Evolutionary conservation across 768 basidiomycete species (phyloP), one percentile per base, ranked within the genome.

Genomic region (Daedaleopsis nitida): DNA sequence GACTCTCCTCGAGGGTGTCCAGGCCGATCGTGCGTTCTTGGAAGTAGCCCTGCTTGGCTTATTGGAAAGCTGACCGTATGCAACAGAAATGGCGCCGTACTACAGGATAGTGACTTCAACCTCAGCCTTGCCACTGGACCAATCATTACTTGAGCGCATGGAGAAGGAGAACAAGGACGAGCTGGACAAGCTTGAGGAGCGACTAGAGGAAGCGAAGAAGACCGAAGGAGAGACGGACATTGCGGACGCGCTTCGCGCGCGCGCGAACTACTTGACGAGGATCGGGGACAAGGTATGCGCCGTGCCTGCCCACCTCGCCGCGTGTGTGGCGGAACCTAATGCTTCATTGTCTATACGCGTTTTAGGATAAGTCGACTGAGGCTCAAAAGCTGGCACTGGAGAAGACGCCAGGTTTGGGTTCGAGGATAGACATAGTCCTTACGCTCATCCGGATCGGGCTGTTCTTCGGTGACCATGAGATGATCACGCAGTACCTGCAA

Each of bases 161-260:
- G 83, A 90, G 70, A 81, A 82, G 52, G 81, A 83, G 38, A 98
- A 98, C 73, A 74, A 80, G 55, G 84, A 83, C 48, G 85, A 90
- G 68, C 82, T 98, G 32, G 80, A 84, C 53, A 83, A 82, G 67
- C 75, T 98, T 12, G 91, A 96, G 55, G 86, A 86, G 62, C 80
- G 89, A 49, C 78, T 97, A 39, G 85, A 82, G 55, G 94, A 96
- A 66, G 95, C 96, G 0, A 83, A 93, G 77, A 89, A 92, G 78
- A 92, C 86, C 2, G 88, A 96, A 69, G 96, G 96, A 60, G 96
- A 98, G 73, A 89, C 89, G 1, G 96, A 98, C 74, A 92, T 98
- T 59, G 87, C 87, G 19, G 96, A 98, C 67, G 89, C 88, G 1
- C 80, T 98, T 43, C 86, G 89, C 58, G 90, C 89, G 1, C 81